Evolutionary conservation across 2,329 filamentous ascomycete genomes (phyloP).

Genomic region (Aspergillus fumigatus): DNA sequence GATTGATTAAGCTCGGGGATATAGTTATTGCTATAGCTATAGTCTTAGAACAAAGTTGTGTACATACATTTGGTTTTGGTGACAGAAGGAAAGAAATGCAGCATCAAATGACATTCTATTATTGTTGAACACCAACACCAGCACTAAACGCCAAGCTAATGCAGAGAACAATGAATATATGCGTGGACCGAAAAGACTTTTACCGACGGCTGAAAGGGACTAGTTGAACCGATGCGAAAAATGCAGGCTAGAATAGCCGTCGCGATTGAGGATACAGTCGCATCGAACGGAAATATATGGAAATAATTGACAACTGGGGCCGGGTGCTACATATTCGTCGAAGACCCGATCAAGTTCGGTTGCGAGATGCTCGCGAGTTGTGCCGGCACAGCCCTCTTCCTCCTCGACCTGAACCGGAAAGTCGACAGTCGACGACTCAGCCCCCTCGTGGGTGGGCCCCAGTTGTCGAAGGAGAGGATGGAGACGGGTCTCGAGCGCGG

Average conservation of each 20-base stretch:
- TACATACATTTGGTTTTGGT: not conserved
- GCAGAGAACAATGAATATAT: not conserved
- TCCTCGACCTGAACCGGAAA: constrained; percentile 21
- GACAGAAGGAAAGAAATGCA: not conserved
- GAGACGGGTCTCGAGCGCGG: constrained; percentile 23
- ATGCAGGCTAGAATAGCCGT: not conserved
- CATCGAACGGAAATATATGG: not conserved
- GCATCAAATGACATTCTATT: not conserved
- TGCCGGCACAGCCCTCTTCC: constrained; percentile 7
- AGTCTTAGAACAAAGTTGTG: not conserved
- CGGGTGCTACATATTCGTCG: constrained; percentile 17
- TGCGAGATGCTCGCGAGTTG: constrained; percentile 26
- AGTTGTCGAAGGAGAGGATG: constrained; percentile 21
- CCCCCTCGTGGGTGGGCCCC: constrained; percentile 15
- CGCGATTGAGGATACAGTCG: not conserved
- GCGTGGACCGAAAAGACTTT: not conserved
- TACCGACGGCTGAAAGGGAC: not conserved
- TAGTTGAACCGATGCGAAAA: not conserved
- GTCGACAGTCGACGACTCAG: constrained; percentile 24
- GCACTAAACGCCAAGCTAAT: constrained; percentile 10
- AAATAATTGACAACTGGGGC: not conserved
- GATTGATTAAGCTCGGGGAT: not conserved
- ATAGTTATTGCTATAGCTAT: not conserved
- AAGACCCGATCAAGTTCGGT: constrained; percentile 32
- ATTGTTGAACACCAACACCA: not conserved